Percentiles rank a stretch among this genome's conserved stretches.
Conservation (phyloP, 1,139 yeast genomes). For the Geotrichum citri-aurantii region DNA sequence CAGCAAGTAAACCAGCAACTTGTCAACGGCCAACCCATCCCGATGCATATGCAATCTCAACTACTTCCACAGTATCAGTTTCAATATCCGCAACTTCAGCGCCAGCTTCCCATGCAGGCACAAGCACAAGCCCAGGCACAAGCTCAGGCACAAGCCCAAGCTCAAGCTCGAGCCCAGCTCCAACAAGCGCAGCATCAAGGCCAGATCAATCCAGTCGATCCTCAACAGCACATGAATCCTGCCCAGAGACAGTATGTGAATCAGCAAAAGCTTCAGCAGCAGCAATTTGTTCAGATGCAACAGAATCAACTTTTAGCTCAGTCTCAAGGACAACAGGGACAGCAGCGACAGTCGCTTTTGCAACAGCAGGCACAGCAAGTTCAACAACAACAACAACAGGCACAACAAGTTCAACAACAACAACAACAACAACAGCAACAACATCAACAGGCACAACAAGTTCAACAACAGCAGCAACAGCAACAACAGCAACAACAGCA, state of each 20-base stretch:
- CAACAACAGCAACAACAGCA: conserved; percentile 11
- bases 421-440: conserved; percentile 20
- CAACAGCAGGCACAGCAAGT: conserved; percentile 16
- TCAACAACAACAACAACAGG: conserved; percentile 13
- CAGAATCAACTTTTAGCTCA: conserved; percentile 18
- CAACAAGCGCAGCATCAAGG: conserved; percentile 20
- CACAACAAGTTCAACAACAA: conserved; percentile 6
- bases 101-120: conserved; percentile 19
- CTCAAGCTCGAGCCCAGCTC: conserved; percentile 19
- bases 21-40: conserved; percentile 10
- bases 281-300: conserved; percentile 5
- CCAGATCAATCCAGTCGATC: conserved; percentile 16
- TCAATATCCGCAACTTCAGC: conserved; percentile 22
- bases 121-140: conserved; percentile 19
- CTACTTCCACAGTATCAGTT: conserved; percentile 18
- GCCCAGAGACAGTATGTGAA: conserved; percentile 18
- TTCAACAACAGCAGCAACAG: conserved; percentile 12
- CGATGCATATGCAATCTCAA: conserved; percentile 13
- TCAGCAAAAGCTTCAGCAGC: conserved; percentile 7
- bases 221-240: conserved; percentile 20
- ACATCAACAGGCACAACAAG: conserved; percentile 17
- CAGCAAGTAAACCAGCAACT: conserved; percentile 11
- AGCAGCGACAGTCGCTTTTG: conserved; percentile 18
- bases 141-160: conserved; percentile 19
- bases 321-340: conserved; percentile 18